Evolutionary conservation across 2,329 filamentous ascomycete genomes (phyloP), one percentile per base, ranked within the genome.

Genomic region (Leptographium radiaticola): DNA sequence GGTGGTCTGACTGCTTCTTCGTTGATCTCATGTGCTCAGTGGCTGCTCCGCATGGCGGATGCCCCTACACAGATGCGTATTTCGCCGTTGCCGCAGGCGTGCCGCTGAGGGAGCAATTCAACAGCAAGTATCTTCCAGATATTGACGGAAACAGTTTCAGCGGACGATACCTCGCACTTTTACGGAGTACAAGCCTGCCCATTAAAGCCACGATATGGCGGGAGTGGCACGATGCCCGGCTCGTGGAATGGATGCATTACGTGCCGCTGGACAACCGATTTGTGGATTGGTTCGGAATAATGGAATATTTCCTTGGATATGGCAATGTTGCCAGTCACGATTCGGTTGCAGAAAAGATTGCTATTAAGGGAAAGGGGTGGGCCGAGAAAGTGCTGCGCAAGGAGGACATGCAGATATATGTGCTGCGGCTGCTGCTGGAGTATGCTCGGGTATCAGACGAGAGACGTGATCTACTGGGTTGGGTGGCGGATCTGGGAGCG

Each of bases 171-270:
- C 74, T 82, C 6, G 80, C 77, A 0, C 89, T 90, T 64, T 70
- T 91, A 30, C 74, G 77, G 38, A 86, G 80, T 34, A 86, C 80
- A 2, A 83, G 79, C 16, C 66, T 90, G 10, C 84, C 84, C 0
- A 79, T 93, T 68, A 93, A 91, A 69, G 80, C 83, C 7, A 89
- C 87, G 0, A 71, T 91, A 25, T 93, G 83, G 68, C 75, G 79
- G 20, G 87, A 93, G 65, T 93, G 87, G 87, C 87, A 90, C 62
- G 86, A 90, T 64, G 77, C 76, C 46, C 75, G 87, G 3, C 71
- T 91, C 1, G 71, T 88, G 2, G 75, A 85, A 0, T 93, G 87
- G 87, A 80, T 81, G 62, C 87, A 93, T 66, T 91, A 87, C 61
- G 82, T 89, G 2, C 87, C 87, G 16, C 82, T 91, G 76, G 84